Evolutionary conservation across 108 stramenopile genomes (phyloP), one percentile per base, ranked within the genome.

Genomic region (Fistulifera pelliculosa): DNA sequence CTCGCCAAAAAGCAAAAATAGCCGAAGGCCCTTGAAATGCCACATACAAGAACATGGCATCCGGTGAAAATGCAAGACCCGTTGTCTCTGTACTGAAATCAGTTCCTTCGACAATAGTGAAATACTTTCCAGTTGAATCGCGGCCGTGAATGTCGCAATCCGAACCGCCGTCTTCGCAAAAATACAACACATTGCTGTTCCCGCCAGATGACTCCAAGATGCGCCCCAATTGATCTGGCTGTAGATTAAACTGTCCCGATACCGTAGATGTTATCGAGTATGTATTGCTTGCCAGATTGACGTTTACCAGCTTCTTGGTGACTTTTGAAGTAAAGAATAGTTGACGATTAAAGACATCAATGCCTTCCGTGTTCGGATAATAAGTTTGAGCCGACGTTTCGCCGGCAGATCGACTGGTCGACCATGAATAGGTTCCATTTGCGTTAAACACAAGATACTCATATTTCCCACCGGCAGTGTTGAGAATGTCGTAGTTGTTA

Each of bases 141-240:
- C 74, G 40, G 4, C 49, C 62, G 51, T 73, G 69, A 5, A 78
- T 61, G 10, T 74, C 76, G 8, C 44, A 38, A 8, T 52, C 42
- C 13, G 26, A 7, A 23, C 75, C 81, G 11, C 74, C 76, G 31
- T 81, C 80, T 73, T 81, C 80, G 25, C 67, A 65, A 18, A 81
- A 75, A 68, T 75, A 81, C 21, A 81, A 41, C 23, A 62, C 65
- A 15, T 54, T 49, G 19, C 67, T 54, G 10, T 60, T 53, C 1
- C 22, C 24, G 19, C 21, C 21, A 6, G 44, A 19, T 3, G 16
- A 19, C 18, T n/a, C 26, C 24, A 72, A 19, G 51, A 73, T 64
- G 15, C 54, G 39, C 18, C 15, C 16, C n/a, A 70, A 2, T 59
- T 81, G 75, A 63, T 81, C 76, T 1, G 80, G 80, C 15, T 59